phyloP scores from a whole-genome alignment of 1,284 basidiomycete genomes.

The Ceratobasidium papillatum region DNA sequence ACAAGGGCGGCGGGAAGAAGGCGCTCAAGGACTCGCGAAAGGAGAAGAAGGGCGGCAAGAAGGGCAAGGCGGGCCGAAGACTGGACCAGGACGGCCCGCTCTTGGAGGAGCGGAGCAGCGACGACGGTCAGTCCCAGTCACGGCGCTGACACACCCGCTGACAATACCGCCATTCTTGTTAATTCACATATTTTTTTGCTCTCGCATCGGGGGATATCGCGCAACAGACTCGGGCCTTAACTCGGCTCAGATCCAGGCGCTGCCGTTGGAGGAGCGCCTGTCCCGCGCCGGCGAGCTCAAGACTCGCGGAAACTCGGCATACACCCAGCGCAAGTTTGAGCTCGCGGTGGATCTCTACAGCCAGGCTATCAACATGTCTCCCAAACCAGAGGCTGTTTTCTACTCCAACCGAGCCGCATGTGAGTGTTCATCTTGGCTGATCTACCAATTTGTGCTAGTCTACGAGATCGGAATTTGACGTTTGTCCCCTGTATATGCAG shows the following conservation, averaged over 20 bases:
- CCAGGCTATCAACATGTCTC: constrained; percentile 86
- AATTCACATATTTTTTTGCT: not conserved
- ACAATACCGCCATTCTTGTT: not conserved
- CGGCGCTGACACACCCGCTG: constrained; percentile 20
- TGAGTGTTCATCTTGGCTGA: constrained; percentile 54
- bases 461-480: not conserved
- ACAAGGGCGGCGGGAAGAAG: constrained; percentile 64
- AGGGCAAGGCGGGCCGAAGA: constrained; percentile 50
- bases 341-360: constrained; percentile 88
- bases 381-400: constrained; percentile 91
- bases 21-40: constrained; percentile 67
- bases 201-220: constrained; percentile 20
- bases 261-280: constrained; percentile 69
- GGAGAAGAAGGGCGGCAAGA: constrained; percentile 60
- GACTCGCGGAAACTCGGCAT: constrained; percentile 88
- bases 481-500: constrained; percentile 53
- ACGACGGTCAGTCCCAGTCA: constrained; percentile 46
- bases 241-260: constrained; percentile 62
- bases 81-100: constrained; percentile 69
- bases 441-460: not conserved
- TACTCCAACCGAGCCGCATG: constrained; percentile 98
- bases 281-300: constrained; percentile 84
- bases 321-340: constrained; percentile 79
- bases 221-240: constrained; percentile 58
- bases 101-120: constrained; percentile 68